Base-by-base conservation (phyloP, 495 filamentous ascomycete genomes). In the Pyronema omphalodes region DNA sequence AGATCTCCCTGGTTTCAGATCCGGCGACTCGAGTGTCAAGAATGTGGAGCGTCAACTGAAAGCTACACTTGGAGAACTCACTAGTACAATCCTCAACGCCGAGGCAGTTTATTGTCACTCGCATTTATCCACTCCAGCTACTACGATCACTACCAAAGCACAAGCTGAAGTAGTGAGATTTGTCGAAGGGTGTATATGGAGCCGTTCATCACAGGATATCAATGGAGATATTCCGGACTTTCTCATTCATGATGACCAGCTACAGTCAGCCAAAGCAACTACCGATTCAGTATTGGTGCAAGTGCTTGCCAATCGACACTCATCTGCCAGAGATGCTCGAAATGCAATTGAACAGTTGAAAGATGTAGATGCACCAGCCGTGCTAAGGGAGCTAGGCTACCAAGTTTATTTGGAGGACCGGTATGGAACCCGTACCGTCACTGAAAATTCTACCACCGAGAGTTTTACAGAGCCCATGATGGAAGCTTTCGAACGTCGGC, bases 51-150 rank as follows among this genome's bases (percentile, higher is more conserved):
- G 57, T 6, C 61, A 63, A 44, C 57, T 64, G 0, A 51, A 63
- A 40, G 61, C 61, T 23, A 60, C 61, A 0, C 54, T 64, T 3
- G 61, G 61, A 7, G 60, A 63, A 14, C 37, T 63, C n/a, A 57
- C 61, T 44, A 53, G 43, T 6, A 58, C 53, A 1, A 43, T 64
- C 3, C 18, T 64, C 6, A 60, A 53, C 18, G 60, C 63, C 14
- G 54, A 36, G 40, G 48, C 53, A 17, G 44, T 37, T 17, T 64
- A 64, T 34, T 17, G 37, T 9, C 60, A 64, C 45, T 43, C 50
- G 36, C 50, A 40, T n/a, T 43, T 52, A 9, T 8, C 12, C 1
- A 34, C 50, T 12, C 37, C 37, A 14, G 29, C 15, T 12, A 57
- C 51, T 4, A 41, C 18, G 29, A 46, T 63, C 18, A 51, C 37